Percentiles rank a stretch among this genome's conserved stretches.
Conservation (phyloP, 2,329 filamentous ascomycete genomes). For the Ophiocordyceps australis region DNA sequence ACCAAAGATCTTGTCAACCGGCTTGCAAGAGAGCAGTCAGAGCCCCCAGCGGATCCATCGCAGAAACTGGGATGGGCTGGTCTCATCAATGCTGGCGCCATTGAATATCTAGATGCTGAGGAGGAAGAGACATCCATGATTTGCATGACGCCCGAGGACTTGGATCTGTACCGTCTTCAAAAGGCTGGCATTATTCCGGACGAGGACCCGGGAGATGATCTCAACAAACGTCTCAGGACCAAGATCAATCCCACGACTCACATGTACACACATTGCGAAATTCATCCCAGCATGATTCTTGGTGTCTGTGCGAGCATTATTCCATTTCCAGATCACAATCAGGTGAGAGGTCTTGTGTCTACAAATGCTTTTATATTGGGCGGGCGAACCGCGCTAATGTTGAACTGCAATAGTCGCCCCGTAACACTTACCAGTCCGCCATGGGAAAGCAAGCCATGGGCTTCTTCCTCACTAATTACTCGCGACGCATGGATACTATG, state of each 20-base stretch:
- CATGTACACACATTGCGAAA: constrained; percentile 96
- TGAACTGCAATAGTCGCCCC: constrained; percentile 70
- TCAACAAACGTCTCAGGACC: constrained; percentile 76
- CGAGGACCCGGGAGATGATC: constrained; percentile 45
- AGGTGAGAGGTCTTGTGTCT: no score
- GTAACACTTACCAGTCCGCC: constrained; percentile 97
- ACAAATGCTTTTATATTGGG: no score
- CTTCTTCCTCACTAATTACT: constrained; percentile 94
- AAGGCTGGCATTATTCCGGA: constrained; percentile 46
- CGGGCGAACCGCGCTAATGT: no score
- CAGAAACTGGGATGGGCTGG: constrained; percentile 75
- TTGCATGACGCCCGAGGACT: constrained; percentile 92
- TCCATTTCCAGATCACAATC: constrained; percentile 97
- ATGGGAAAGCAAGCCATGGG: constrained; percentile 99
- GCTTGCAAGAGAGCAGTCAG: constrained; percentile 56
- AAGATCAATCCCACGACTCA: constrained; percentile 74
- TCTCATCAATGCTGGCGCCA: constrained; percentile 64
- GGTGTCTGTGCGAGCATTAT: constrained; percentile 99
- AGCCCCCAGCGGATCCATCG: constrained; percentile 38
- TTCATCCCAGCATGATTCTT: constrained; percentile 97
- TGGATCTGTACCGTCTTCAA: constrained; percentile 58
- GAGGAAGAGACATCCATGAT: constrained; percentile 99
- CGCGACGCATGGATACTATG: constrained; percentile 98
- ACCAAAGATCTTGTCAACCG: constrained; percentile 66
- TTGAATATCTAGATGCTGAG: constrained; percentile 94